Conservation (phyloP, 225 moss, liverwort and hornwort genomes). For the Takakia lepidozioides region DNA sequence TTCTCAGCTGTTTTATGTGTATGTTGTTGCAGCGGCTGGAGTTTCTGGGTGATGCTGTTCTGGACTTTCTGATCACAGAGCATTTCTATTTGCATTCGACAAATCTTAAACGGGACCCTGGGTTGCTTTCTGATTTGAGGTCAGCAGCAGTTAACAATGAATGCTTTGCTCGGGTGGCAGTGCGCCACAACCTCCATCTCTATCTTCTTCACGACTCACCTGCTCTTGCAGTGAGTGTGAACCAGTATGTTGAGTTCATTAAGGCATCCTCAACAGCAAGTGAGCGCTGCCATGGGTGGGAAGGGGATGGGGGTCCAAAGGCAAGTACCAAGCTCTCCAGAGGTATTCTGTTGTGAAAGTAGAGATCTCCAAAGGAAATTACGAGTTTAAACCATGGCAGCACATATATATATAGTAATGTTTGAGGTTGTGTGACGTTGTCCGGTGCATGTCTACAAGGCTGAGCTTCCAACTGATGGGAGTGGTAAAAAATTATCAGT, state of each 20-base stretch:
- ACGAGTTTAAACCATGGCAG: too few relatives aligned
- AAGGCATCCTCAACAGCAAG: slow-evolving; percentile 33
- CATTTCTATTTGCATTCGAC: slow-evolving; percentile 57
- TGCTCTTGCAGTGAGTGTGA: slow-evolving; percentile 38
- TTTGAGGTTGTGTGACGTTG: too few relatives aligned
- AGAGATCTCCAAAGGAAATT: too few relatives aligned
- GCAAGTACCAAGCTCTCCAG: slow-evolving; percentile 23
- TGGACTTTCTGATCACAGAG: slow-evolving; percentile 77
- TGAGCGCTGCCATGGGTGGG: slow-evolving; percentile 73
- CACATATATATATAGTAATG: too few relatives aligned
- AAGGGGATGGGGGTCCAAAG: slow-evolving; percentile 40
- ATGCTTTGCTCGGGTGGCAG: slow-evolving; percentile 87
- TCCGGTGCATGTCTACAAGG: too few relatives aligned
- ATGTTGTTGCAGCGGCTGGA: slow-evolving; percentile 69
- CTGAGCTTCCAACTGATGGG: too few relatives aligned
- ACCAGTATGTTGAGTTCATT: slow-evolving; percentile 53
- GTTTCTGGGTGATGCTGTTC: slow-evolving; percentile 92
- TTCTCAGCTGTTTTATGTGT: not conserved
- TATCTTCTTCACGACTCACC: slow-evolving; percentile 62
- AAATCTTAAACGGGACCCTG: slow-evolving; percentile 46
- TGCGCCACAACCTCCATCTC: slow-evolving; percentile 58
- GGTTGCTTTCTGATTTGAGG: slow-evolving; percentile 81
- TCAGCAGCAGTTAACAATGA: slow-evolving; percentile 94
- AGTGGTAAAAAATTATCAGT: too few relatives aligned
- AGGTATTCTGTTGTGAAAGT: too few relatives aligned